Conservation (phyloP, 2,329 filamentous ascomycete genomes). For the Colletotrichum sp. region DNA sequence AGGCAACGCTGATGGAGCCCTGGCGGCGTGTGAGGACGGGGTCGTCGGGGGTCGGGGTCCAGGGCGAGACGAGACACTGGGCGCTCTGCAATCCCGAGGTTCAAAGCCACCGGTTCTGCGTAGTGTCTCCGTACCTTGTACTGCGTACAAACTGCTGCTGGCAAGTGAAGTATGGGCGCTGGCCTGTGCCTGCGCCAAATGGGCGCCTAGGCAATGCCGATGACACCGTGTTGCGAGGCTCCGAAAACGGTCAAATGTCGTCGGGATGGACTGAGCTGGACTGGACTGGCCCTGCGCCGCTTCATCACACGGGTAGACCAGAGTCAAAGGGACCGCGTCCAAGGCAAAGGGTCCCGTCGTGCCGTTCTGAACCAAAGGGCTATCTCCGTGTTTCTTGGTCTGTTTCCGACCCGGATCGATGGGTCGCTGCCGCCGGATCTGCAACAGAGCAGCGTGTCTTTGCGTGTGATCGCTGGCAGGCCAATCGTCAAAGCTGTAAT, state of each 20-base stretch:
- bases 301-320: neutral
- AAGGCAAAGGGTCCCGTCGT: neutral
- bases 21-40: neutral
- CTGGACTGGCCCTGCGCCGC: neutral
- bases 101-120: neutral
- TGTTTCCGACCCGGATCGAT: conserved; percentile 10
- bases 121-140: neutral
- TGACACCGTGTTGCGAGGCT: conserved; percentile 15
- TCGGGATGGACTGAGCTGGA: neutral
- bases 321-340: neutral
- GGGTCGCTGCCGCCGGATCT: conserved; percentile 11
- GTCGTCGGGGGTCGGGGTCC: conserved; percentile 9
- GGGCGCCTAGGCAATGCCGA: conserved; percentile 1
- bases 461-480: neutral
- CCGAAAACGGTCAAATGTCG: conserved; percentile 12
- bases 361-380: neutral
- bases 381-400: neutral
- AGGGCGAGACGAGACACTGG: conserved; percentile 10
- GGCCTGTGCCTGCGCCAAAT: conserved; percentile 4
- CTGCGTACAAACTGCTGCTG: neutral
- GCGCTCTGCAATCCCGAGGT: neutral
- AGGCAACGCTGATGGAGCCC: conserved; percentile 12
- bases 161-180: neutral
- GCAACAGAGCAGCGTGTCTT: conserved; percentile 7
- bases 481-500: neutral